Conservation (phyloP, 2,329 filamentous ascomycete genomes). For the Emergomyces pasteurianus region DNA sequence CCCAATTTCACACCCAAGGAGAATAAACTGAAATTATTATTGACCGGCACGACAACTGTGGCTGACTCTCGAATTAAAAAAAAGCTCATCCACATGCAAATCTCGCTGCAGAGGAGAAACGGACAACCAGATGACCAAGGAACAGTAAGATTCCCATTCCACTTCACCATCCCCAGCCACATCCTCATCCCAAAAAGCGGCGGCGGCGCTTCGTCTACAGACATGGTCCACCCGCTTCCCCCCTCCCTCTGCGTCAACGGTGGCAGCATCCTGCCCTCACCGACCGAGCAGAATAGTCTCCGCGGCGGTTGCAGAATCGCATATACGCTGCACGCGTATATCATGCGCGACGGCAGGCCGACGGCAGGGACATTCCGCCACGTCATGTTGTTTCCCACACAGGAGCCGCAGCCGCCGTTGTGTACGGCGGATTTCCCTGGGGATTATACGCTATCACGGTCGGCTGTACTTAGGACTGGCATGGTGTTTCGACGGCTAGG, state of each 20-base stretch:
- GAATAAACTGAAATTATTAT: too few relatives aligned
- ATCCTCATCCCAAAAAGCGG: constrained; percentile 5
- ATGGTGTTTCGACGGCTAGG: neutral
- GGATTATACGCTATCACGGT: neutral
- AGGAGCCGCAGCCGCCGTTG: constrained; percentile 3
- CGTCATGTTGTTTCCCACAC: constrained; percentile 2
- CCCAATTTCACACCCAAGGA: neutral
- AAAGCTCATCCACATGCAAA: constrained; percentile 2
- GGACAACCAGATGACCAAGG: neutral
- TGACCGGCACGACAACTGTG: neutral
- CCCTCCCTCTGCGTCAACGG: neutral
- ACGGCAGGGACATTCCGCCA: neutral
- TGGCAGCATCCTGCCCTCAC: neutral
- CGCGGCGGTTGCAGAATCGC: constrained; percentile 1
- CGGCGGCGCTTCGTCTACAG: neutral
- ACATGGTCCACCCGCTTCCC: constrained; percentile 3
- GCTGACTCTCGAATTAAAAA: neutral
- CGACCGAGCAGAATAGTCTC: neutral
- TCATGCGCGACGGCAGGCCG: neutral
- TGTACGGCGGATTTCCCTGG: constrained; percentile 6
- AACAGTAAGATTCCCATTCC: constrained; percentile 3
- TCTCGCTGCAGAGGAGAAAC: neutral
- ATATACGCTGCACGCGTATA: constrained; percentile 2
- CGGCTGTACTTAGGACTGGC: neutral
- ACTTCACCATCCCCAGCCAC: constrained; percentile 3